Base-by-base conservation (phyloP, 2,329 filamentous ascomycete species). In the Diaporthe batatas region DNA sequence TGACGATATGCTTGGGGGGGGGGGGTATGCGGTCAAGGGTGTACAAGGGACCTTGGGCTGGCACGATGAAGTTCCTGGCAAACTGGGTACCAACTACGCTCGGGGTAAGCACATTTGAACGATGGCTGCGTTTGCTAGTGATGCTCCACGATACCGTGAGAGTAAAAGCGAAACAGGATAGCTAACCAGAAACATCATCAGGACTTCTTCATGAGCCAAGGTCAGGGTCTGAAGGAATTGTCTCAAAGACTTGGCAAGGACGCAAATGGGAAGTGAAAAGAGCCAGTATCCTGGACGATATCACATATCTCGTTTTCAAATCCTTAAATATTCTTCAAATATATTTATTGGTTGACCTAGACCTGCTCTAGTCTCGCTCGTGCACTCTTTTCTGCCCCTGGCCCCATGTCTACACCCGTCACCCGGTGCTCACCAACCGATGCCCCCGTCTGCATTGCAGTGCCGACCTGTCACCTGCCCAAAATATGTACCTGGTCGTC, bases 401-500 rank as follows among this genome's bases (percentile, higher is more conserved):
- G 4, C 11, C 5, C 44, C 8, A 10, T 42, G 14, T 16, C 39
- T 4, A 42, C 39, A 42, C 3, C 8, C 7, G 12, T 0, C 23
- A 4, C 4, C 23, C 10, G 4, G 47, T 14, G n/a, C n/a, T 23
- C 0, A 51, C 47, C n/a, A 51, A 5, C 47, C 47, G 2, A 12
- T 3, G n/a, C 6, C 3, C n/a, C 10, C 12, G 47, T 23, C 36
- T 44, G 34, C 1, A 6, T 8, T 18, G 8, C 1, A 6, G 21
- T 12, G 23, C 6, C 32, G 1, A 29, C 18, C 16, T 2, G 2
- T 65, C 44, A 65, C 34, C 23, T 18, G 10, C 44, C n/a, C 58
- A 51, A 65, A 7, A 58, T 59, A 44, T 74, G 73, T 21, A 62
- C 55, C 3, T 59, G 29, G 0, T 21, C 59, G 2, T 65, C 44